Base-by-base conservation (phyloP, 1,284 basidiomycete species). In the Fomitopsis betulina region DNA sequence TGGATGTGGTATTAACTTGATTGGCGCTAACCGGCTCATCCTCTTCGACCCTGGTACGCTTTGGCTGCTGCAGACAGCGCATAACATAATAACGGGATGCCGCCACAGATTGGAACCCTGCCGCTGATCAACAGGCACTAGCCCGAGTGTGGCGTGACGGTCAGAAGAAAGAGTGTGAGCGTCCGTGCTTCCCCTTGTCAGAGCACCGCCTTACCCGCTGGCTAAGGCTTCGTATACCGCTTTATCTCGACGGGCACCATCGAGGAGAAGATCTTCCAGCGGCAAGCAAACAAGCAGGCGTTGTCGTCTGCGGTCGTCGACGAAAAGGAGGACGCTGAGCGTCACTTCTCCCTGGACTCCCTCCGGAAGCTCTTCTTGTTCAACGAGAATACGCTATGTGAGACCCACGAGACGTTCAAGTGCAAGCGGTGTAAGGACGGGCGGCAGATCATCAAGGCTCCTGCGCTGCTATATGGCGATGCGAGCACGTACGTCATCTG, bases 101-200 rank as follows among this genome's bases (percentile, higher is more conserved):
- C 13, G 35, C 13, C 42, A 33, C 68, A 94, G 96, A 98, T 70
- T 98, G 96, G 96, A 98, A 98, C 68, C 96, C 96, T 21, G 96
- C 96, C 5, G 94, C 96, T 38, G 96, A 99, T 73, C 97, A 99
- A 72, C 97, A 99, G 73, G 96, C 96, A 9, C 81, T 99, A 5
- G 96, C 96, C 40, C 93, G 96, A 73, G 96, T 99, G 2, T 99
- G 96, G 96, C 91, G 97, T 78, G 96, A 99, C 69, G 96, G 96
- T 0, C 96, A 99, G 74, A 99, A 98, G 85, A 99, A 99, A 85
- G 94, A 96, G 75, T 98, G 95, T 93, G 68, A 57, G 87, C 68
- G 9, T n/a, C 3, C 9, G 12, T n/a, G 10, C 40, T 19, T 25
- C 15, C 32, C 45, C 37, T 23, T 27, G 5, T 23, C 12, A 25